Conservation (phyloP, 2,329 filamentous ascomycete genomes). For the Huntiella moniliformis region DNA sequence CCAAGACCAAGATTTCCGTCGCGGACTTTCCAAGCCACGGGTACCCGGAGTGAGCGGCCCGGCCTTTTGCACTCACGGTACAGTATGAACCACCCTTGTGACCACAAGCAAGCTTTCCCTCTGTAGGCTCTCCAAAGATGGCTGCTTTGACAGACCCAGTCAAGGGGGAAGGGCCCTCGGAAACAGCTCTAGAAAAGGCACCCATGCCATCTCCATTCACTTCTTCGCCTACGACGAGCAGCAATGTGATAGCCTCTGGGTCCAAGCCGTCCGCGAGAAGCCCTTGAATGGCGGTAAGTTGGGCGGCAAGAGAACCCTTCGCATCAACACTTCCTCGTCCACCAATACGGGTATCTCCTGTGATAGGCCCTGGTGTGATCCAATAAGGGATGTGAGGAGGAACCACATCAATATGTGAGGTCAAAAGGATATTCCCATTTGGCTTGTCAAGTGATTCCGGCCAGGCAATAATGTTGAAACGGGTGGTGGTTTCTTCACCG, state of each 20-base stretch:
- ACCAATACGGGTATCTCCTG: slow-evolving; percentile 32
- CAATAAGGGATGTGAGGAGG: slow-evolving; percentile 55
- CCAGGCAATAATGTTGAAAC: slow-evolving; percentile 66
- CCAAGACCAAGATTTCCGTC: slow-evolving; percentile 63
- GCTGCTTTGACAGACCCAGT: slow-evolving; percentile 35
- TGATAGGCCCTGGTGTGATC: slow-evolving; percentile 28
- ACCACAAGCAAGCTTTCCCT: slow-evolving; percentile 68
- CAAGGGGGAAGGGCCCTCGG: slow-evolving; percentile 18
- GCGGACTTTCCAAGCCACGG: slow-evolving; percentile 77
- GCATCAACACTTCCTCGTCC: slow-evolving; percentile 61
- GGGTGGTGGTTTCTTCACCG: slow-evolving; percentile 16
- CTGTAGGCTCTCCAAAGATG: slow-evolving; percentile 87
- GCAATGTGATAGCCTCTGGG: slow-evolving; percentile 34
- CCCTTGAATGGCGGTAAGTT: slow-evolving; percentile 47
- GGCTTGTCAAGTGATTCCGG: slow-evolving; percentile 25
- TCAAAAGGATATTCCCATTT: slow-evolving; percentile 43
- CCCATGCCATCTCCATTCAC: slow-evolving; percentile 63
- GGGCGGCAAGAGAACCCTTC: slow-evolving; percentile 52
- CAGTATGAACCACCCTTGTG: slow-evolving; percentile 74
- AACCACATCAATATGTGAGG: slow-evolving; percentile 67
- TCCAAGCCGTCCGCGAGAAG: slow-evolving; percentile 27
- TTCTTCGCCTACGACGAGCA: slow-evolving; percentile 72
- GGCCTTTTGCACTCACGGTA: slow-evolving; percentile 48
- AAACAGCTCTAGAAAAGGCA: slow-evolving; percentile 25
- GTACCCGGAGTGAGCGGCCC: slow-evolving; percentile 75